These are phyloP conservation scores for Apiotrichum gracile DNA, from an alignment of 1,284 basidiomycete species.

Conservation along the genomic window DNA sequence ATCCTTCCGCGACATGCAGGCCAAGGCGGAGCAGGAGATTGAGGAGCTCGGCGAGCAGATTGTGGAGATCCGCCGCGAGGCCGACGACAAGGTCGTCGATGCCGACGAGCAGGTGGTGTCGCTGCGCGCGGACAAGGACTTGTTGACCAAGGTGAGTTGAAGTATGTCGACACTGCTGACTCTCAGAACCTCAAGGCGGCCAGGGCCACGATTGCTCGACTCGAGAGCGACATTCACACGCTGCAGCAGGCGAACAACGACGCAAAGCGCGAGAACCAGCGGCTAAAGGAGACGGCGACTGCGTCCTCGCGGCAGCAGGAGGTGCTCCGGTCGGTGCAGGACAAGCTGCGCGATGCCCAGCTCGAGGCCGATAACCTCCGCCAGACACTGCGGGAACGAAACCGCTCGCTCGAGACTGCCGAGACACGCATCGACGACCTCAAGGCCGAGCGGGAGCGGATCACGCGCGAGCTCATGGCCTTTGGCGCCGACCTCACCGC, in stretches of 20 bases:
- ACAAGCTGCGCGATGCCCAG: constrained; percentile 12
- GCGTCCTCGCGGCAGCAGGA: neutral
- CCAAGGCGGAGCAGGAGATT: constrained; percentile 20
- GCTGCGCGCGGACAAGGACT: constrained; percentile 4
- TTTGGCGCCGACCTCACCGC: constrained; percentile 34
- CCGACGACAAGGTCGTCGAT: neutral
- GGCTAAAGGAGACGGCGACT: neutral
- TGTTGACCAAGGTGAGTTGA: neutral
- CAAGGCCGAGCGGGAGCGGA: constrained; percentile 11
- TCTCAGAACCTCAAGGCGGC: neutral
- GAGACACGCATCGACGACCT: constrained; percentile 15
- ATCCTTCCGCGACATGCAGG: constrained; percentile 15
- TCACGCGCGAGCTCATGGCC: constrained; percentile 22
- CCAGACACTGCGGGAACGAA: constrained; percentile 10
- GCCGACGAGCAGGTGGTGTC: neutral
- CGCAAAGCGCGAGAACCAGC: neutral
- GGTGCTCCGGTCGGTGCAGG: neutral
- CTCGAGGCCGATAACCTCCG: constrained; percentile 13
- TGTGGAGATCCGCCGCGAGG: neutral
- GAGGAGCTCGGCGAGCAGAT: constrained; percentile 10
- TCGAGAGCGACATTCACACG: neutral
- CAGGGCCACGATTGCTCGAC: neutral
- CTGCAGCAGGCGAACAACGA: neutral
- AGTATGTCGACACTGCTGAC: neutral
- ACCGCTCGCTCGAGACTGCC: constrained; percentile 12